Base-by-base conservation (phyloP, 140 eudicot genomes). In the Senecio squalidus region DNA sequence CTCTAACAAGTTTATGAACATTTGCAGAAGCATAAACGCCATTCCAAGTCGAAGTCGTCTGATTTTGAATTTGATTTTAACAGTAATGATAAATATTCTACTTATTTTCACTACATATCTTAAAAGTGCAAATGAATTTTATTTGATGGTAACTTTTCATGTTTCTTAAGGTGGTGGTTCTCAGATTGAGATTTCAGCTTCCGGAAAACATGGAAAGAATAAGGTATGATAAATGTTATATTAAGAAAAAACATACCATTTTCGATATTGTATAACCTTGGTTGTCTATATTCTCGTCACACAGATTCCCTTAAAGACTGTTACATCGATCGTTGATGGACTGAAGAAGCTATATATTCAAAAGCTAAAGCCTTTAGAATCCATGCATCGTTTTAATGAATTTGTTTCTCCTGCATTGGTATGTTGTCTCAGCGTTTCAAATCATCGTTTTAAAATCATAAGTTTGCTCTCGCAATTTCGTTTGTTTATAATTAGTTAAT, bases 351-450 rank as follows among this genome's bases (percentile, higher is more conserved):
- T 85, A 64, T 89, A 89, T 53, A 55, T 82, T 56, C 83, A 89
- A 75, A 89, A 80, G 65, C 60, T 89, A 68, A 85, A 80, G 77
- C 97, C 97, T 23, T 66, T 85, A 64, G 97, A 89, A 74, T 54
- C 67, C 24, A 78, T 85, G 65, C 88, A 89, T 58, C 78, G 64
- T 24, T 89, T 82, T 50, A 66, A 82, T 65, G 95, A 89, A 64
- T 89, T 89, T 74, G 95, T 85, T 45, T 85, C 95, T 58, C 95
- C 97, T 11, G n/a, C 74, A 29, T 77, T 89, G 88, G 95, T 89
- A 56, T 72, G 88, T 52, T 23, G 60, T 20, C 39, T 18, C 3
- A 10, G 10, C 53, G 60, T 46, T 43, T 60, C 50, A 16, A 33
- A 62, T 44, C 18, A 64, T 30, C 55, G 33, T 29, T 29, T 29